A percentile compares a stretch with the other conserved stretches of the same genome.
phyloP scores from a whole-genome alignment of 2,329 filamentous ascomycete genomes.

The Xylariaceae sp. region DNA sequence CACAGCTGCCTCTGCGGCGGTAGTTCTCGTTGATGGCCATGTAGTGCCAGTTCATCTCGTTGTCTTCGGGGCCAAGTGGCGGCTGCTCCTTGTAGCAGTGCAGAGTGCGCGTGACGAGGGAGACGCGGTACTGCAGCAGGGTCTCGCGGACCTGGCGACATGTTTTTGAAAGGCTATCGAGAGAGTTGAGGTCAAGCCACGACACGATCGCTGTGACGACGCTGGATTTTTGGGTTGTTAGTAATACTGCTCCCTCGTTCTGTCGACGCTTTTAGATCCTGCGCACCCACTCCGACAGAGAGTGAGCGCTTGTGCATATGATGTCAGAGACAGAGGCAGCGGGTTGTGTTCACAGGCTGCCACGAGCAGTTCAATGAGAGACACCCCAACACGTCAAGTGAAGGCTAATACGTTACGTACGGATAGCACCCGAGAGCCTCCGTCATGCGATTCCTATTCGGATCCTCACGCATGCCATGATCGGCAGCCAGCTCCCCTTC shows the following conservation, averaged over 20 bases:
- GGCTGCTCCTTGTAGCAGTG: slow-evolving; percentile 71
- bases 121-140: slow-evolving; percentile 71
- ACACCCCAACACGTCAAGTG: slow-evolving; percentile 17
- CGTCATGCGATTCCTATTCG: slow-evolving; percentile 56
- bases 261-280: neutral
- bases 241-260: neutral
- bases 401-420: slow-evolving; percentile 47
- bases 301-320: neutral
- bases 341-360: neutral
- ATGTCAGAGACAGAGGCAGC: slow-evolving; percentile 1
- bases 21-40: slow-evolving; percentile 47
- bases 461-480: slow-evolving; percentile 37
- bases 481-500: neutral
- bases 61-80: slow-evolving; percentile 51
- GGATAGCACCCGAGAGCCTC: slow-evolving; percentile 64
- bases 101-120: slow-evolving; percentile 70
- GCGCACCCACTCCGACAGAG: slow-evolving; percentile 1
- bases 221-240: slow-evolving; percentile 43
- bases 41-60: slow-evolving; percentile 56
- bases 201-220: slow-evolving; percentile 71
- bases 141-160: slow-evolving; percentile 75
- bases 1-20: slow-evolving; percentile 68
- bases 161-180: slow-evolving; percentile 77
- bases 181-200: slow-evolving; percentile 78
- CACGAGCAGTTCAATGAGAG: neutral